These are phyloP conservation scores for Argentina anserina DNA, from an alignment of 306 rosid genomes.

Conservation along the genomic window DNA sequence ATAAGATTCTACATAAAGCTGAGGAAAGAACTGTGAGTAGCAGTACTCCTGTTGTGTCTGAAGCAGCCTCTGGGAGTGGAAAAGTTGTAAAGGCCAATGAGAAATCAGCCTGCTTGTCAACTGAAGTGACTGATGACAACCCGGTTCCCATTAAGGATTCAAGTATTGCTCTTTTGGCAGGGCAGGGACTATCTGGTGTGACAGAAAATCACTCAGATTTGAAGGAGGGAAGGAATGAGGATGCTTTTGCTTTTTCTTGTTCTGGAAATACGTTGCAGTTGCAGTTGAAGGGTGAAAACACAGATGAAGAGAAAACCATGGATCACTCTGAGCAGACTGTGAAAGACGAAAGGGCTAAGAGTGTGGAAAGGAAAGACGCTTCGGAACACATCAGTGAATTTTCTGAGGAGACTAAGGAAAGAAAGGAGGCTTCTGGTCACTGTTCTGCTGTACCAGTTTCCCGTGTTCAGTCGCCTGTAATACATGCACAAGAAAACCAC, in stretches of 20 bases:
- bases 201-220: constrained; percentile 16
- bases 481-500: constrained; percentile 26
- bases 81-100: constrained; percentile 49
- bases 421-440: constrained; percentile 18
- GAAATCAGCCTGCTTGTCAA: constrained; percentile 45
- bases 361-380: constrained; percentile 20
- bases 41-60: constrained; percentile 31
- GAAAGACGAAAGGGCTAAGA: constrained; percentile 21
- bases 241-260: constrained; percentile 15
- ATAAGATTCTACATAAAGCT: constrained; percentile 29
- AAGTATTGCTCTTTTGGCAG: constrained; percentile 8
- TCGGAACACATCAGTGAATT: constrained; percentile 16
- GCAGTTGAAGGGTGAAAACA: constrained; percentile 26
- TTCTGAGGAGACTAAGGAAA: constrained; percentile 17
- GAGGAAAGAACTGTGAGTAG: constrained; percentile 38
- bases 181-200: constrained; percentile 23
- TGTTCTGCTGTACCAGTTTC: constrained; percentile 13
- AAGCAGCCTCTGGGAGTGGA: constrained; percentile 29
- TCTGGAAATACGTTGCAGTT: constrained; percentile 30
- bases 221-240: constrained; percentile 26
- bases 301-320: constrained; percentile 21
- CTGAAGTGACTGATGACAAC: constrained; percentile 33
- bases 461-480: constrained; percentile 12
- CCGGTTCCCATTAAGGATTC: constrained; percentile 24
- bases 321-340: constrained; percentile 18